Base-by-base conservation (phyloP, 2,329 filamentous ascomycete genomes). In the Colletotrichum musae region DNA sequence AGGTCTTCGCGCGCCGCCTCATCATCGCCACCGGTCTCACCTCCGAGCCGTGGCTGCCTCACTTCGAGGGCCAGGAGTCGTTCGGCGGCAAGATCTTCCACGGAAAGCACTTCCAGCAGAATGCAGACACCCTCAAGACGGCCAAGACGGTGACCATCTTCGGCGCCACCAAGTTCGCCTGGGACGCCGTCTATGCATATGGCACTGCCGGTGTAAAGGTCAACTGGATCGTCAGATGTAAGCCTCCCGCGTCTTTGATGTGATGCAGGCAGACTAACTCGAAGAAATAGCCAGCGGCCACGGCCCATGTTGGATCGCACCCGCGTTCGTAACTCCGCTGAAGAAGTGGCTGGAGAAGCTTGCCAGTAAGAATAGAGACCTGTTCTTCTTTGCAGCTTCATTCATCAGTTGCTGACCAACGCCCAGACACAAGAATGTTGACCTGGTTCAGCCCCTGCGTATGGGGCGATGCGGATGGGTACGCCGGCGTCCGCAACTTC, bases 381-480 rank as follows among this genome's bases (percentile, higher is more conserved):
- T 26, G 2, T 18, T 58, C 36, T 5, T 71, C 58, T 28, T 4
- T 70, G 45, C 70, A 16, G 5, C n/a, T 1, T 36, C 32, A 21
- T 21, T 1, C 4, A 21, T 45, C 4, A 12, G 9, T 52, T 6
- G 6, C 18, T 58, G 7, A 47, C 52, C 1, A 24, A 51, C 12
- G 21, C 16, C 1, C 60, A 83, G 82, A 85, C 26, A 91, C 88
- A 0, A 88, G 93, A 0, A 84, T 93, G 71, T 80, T 94, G 63
- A 92, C 89, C 1, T 94, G 91, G 89, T 89, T 95, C 78, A 91
- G 88, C 61, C 92, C 93, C 0, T 94, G 92, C 74, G 85, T 92
- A 16, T 95, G 91, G 90, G 91, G 90, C 5, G 81, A 84, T 2
- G 86, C 85, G 2, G 90, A 90, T 74, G 91, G 90, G 1, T 91